phyloP scores from a whole-genome alignment of 148 eudicot species.

The Rhododendron molle region DNA sequence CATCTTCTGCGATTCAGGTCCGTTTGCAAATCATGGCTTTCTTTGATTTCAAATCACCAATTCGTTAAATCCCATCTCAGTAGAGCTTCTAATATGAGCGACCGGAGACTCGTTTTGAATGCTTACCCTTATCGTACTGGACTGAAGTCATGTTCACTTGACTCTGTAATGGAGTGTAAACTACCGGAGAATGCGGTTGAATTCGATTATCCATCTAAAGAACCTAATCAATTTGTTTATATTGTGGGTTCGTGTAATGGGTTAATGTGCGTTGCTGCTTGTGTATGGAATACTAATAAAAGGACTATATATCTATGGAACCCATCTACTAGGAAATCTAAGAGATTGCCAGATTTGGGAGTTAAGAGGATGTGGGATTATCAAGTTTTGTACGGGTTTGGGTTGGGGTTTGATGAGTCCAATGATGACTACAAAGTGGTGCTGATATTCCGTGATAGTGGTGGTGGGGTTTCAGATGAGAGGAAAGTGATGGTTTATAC shows the following conservation, averaged over 20 bases:
- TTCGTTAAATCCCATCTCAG: constrained; percentile 36
- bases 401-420: constrained; percentile 26
- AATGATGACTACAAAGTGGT: constrained; percentile 43
- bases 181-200: background rate
- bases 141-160: background rate
- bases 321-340: constrained; percentile 25
- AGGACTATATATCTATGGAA: constrained; percentile 29
- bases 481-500: constrained; percentile 12
- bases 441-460: constrained; percentile 16
- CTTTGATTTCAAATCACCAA: constrained; percentile 25
- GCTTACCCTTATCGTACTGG: background rate
- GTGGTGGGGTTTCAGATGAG: constrained; percentile 6
- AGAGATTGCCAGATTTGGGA: constrained; percentile 16
- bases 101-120: constrained; percentile 18
- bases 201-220: constrained; percentile 27
- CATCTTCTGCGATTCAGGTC: constrained; percentile 22
- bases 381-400: constrained; percentile 29
- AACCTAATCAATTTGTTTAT: constrained; percentile 5
- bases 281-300: background rate
- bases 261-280: constrained; percentile 29
- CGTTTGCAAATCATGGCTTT: constrained; percentile 27
- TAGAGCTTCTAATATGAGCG: background rate
- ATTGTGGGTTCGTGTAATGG: constrained; percentile 47
- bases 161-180: background rate
- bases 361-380: constrained; percentile 7